These are phyloP conservation scores for Cordyceps fumosorosea DNA, from an alignment of 2,329 filamentous ascomycete genomes.

Conservation along the genomic window DNA sequence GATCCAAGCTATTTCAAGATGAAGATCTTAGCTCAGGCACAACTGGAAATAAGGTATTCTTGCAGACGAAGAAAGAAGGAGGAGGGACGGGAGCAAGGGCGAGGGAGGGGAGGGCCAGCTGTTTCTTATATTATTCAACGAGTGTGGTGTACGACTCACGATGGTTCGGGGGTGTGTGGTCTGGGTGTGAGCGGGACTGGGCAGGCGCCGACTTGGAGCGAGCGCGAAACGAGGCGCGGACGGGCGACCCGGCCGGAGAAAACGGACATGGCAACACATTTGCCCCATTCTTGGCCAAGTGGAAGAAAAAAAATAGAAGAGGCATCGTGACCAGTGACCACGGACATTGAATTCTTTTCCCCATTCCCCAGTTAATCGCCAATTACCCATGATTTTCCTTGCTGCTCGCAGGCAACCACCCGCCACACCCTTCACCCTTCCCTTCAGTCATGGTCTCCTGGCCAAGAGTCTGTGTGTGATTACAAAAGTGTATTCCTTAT, in stretches of 20 bases:
- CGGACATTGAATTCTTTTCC: neutral
- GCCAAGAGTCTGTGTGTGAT: neutral
- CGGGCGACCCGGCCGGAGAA: constrained; percentile 11
- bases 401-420: neutral
- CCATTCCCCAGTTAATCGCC: neutral
- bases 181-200: neutral
- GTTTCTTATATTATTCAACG: constrained; percentile 11
- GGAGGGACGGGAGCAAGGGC: constrained; percentile 1
- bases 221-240: constrained; percentile 10
- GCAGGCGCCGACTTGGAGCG: constrained; percentile 11
- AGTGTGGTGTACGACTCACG: constrained; percentile 12
- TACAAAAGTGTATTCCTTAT: neutral
- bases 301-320: neutral
- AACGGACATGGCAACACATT: neutral
- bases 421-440: neutral
- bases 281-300: constrained; percentile 8
- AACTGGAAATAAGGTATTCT: constrained; percentile 3
- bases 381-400: neutral
- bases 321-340: neutral
- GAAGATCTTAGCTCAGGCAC: constrained; percentile 8
- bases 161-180: constrained; percentile 4
- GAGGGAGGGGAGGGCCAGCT: constrained; percentile 4
- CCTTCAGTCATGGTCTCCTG: neutral
- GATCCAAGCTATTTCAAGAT: neutral
- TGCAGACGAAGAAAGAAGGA: neutral